Evolutionary conservation across 2,329 filamentous ascomycete species (phyloP), one percentile per base, ranked within the genome.

Genomic region (Chaetoscypha palmicola): DNA sequence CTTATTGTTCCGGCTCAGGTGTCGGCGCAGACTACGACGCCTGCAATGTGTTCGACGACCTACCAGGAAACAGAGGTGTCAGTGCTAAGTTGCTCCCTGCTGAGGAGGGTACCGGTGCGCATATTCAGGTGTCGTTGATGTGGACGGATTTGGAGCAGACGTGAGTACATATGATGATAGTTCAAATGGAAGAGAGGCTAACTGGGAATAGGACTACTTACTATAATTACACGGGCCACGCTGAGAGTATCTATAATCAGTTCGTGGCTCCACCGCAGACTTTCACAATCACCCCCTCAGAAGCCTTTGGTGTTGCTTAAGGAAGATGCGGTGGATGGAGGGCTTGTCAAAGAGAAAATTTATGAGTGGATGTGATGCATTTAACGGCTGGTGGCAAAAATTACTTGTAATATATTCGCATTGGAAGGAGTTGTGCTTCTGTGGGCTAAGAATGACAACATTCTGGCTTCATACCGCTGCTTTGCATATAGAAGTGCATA

Each of bases 101-200:
- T 34, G 39, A 41, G 30, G 44, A n/a, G 11, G 45, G 45, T 32
- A 38, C 38, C 14, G 48, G 45, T 28, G 47, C 47, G 7, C 47
- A 50, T 20, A 41, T 50, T 23, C 37, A 44, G 24, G 47, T 50
- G 10, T 47, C 41, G 41, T 39, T 39, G 2, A n/a, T 31, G 17
- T 50, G 23, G 23, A 38, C 24, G 10, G 34, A 38, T 32, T 17
- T 33, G 11, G 26, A 38, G 19, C 16, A 37, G 23, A 5, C 14
- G 41, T 43, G 16, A 38, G 41, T 38, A 2, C 14, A 3, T 19
- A 4, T 34, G n/a, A n/a, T 19, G 4, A 8, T 7, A n/a, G n/a
- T n/a, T n/a, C n/a, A n/a, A n/a, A n/a, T 34, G 19, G 12, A 21
- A 1, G 10, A 3, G 10, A 30, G 14, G n/a, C 26, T 40, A 32